These are phyloP conservation scores for Litchi chinensis DNA, from an alignment of 345 rosid species.

Conservation along the genomic window DNA sequence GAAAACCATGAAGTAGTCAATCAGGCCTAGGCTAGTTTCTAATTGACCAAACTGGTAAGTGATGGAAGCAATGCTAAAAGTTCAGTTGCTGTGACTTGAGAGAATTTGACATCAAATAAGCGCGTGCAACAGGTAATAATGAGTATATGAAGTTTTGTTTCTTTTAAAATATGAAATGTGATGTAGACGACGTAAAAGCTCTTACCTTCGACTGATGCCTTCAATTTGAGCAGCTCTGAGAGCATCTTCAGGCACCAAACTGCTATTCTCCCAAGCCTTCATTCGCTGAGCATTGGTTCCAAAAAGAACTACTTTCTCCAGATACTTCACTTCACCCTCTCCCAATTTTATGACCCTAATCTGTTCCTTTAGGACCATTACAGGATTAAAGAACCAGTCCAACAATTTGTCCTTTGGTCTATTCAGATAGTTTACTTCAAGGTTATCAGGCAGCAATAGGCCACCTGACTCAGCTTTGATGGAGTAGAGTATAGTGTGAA, in stretches of 20 bases:
- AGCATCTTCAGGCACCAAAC: conserved; percentile 48
- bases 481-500: conserved; percentile 59
- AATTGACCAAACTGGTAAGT: neutral
- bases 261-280: conserved; percentile 62
- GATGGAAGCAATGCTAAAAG: neutral
- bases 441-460: conserved; percentile 53
- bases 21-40: neutral
- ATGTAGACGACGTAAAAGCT: neutral
- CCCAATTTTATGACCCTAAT: conserved; percentile 53
- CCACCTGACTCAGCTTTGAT: conserved; percentile 65
- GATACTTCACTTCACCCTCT: conserved; percentile 61
- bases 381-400: conserved; percentile 79
- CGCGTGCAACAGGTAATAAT: neutral
- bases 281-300: conserved; percentile 50
- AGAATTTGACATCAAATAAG: neutral
- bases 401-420: conserved; percentile 71
- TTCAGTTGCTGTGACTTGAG: neutral
- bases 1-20: neutral
- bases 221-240: conserved; percentile 76
- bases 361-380: conserved; percentile 76
- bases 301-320: conserved; percentile 65
- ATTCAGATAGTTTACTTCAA: conserved; percentile 66
- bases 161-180: neutral
- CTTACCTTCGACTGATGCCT: conserved; percentile 86
- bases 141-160: neutral